phyloP scores from a whole-genome alignment of 1,284 basidiomycete species.

The Kalmanozyma brasiliensis region DNA sequence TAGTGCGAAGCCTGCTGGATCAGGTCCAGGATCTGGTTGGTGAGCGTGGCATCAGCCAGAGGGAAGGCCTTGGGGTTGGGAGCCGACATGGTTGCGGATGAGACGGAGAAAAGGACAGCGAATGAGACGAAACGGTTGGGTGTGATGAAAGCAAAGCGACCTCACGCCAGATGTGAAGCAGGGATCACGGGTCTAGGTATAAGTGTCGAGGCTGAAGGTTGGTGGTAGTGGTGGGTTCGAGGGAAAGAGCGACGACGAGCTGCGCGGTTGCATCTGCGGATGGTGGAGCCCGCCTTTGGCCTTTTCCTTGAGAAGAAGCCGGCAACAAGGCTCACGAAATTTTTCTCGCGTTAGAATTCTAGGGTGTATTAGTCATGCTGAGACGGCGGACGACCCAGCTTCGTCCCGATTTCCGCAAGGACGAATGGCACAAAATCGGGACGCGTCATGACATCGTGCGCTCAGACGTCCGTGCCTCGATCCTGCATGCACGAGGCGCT shows the following conservation, averaged over 20 bases:
- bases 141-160: constrained; percentile 25
- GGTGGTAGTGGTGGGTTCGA: constrained; percentile 17
- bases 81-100: constrained; percentile 48
- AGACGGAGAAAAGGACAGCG: constrained; percentile 1
- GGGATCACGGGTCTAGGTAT: constrained; percentile 50
- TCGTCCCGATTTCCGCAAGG: no score
- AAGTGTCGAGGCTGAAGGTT: constrained; percentile 3
- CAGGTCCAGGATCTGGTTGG: constrained; percentile 82
- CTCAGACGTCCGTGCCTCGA: background rate
- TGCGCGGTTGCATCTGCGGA: background rate
- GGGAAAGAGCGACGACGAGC: background rate
- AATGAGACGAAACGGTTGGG: background rate
- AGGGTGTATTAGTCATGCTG: constrained; percentile 33
- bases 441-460: constrained; percentile 37
- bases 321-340: background rate
- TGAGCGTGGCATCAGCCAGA: constrained; percentile 85
- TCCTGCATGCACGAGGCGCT: constrained; percentile 14
- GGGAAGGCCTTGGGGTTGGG: constrained; percentile 88
- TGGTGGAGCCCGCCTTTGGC: constrained; percentile 3
- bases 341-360: no score
- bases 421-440: constrained; percentile 20
- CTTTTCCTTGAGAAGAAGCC: constrained; percentile 1
- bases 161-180: constrained; percentile 49
- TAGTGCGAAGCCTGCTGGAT: constrained; percentile 75
- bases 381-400: no score